A percentile compares a stretch with the other conserved stretches of the same genome.
phyloP scores from a whole-genome alignment of 352 stramenopile species.

The Globisporangium splendens region DNA sequence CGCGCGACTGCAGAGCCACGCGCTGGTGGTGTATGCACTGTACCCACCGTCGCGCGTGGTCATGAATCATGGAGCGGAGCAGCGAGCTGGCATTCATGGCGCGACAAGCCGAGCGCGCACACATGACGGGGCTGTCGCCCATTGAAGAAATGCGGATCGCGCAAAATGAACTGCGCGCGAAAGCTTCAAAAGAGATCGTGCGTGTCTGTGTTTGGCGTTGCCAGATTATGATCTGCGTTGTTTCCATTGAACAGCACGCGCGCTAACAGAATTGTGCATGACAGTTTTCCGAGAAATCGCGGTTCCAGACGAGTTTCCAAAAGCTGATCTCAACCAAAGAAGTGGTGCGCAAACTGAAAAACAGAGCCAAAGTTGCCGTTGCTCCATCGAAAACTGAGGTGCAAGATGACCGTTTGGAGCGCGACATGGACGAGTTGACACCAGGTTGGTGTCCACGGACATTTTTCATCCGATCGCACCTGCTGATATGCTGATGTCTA shows the following conservation, averaged over 20 bases:
- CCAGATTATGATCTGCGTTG: no score
- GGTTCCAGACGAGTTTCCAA: slow-evolving; percentile 41
- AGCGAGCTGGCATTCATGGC: slow-evolving; percentile 52
- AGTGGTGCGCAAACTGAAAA: slow-evolving; percentile 56
- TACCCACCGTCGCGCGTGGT: background rate
- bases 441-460: slow-evolving; percentile 32
- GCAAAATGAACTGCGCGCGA: slow-evolving; percentile 76
- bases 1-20: no score
- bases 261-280: slow-evolving; percentile 7
- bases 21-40: background rate
- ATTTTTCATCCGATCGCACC: background rate
- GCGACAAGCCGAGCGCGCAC: slow-evolving; percentile 61
- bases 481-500: no score
- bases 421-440: slow-evolving; percentile 78
- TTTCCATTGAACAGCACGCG: no score
- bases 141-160: slow-evolving; percentile 83
- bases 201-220: background rate
- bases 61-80: background rate
- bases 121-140: slow-evolving; percentile 71
- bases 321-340: slow-evolving; percentile 57
- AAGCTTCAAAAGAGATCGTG: slow-evolving; percentile 55
- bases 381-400: slow-evolving; percentile 32
- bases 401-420: slow-evolving; percentile 31
- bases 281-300: slow-evolving; percentile 25
- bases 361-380: slow-evolving; percentile 40